These are phyloP conservation scores for Phaeosphaeriaceae sp. DNA, from an alignment of 2,329 filamentous ascomycete genomes.

Conservation along the genomic window DNA sequence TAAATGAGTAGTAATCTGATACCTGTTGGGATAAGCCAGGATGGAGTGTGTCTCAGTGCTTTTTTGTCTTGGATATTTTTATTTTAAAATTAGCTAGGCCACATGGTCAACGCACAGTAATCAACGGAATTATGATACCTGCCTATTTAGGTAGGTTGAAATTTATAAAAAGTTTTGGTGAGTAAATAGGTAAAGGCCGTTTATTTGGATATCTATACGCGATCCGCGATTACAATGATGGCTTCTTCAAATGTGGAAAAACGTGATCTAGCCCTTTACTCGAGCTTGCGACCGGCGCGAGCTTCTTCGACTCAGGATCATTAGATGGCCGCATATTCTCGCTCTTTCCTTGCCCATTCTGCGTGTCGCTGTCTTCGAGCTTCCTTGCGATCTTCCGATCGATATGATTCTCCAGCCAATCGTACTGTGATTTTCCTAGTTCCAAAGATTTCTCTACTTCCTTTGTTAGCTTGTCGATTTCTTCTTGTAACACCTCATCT, in stretches of 20 bases:
- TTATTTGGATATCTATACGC: background rate
- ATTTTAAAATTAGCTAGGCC: no score
- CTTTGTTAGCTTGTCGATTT: slow-evolving; percentile 63
- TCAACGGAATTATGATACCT: background rate
- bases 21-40: no score
- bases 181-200: no score
- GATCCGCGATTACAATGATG: slow-evolving; percentile 50
- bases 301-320: slow-evolving; percentile 8
- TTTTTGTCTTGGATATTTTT: no score
- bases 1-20: background rate
- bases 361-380: slow-evolving; percentile 11
- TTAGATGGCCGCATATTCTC: slow-evolving; percentile 9
- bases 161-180: background rate
- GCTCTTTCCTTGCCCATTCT: background rate
- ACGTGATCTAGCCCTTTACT: slow-evolving; percentile 32
- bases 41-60: no score
- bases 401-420: slow-evolving; percentile 44
- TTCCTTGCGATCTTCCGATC: slow-evolving; percentile 36
- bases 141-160: background rate
- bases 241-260: slow-evolving; percentile 45
- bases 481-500: slow-evolving; percentile 64
- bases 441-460: slow-evolving; percentile 63
- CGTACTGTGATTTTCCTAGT: slow-evolving; percentile 34
- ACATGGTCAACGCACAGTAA: background rate
- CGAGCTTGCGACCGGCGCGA: slow-evolving; percentile 13